Evolutionary conservation across 257 asterid species (phyloP), one percentile per base, ranked within the genome.

Genomic region (Pogostemon cablin): DNA sequence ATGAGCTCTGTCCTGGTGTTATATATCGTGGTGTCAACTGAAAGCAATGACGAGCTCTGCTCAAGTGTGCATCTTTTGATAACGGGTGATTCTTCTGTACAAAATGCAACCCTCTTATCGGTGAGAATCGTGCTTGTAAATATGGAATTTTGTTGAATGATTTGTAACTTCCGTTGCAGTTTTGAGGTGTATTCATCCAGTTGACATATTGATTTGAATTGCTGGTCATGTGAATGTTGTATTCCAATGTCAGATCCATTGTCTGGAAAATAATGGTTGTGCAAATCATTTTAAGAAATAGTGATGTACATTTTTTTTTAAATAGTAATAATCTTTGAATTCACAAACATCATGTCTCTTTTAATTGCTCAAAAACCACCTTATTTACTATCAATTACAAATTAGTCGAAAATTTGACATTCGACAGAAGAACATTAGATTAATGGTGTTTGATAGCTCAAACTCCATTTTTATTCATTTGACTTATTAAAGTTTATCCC

Each of bases 1-100:
- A 88, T 4, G 96, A 86, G 75, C 95, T 90, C 25, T 81, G 86
- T 72, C 95, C 93, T 1, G 91, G 88, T 63, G 95, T 78, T 9
- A 61, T 86, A 4, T 90, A 90, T 43, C 93, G 97, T 3, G 91
- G 96, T 58, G 77, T 74, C 32, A 79, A 61, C 53, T 78, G 68
- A 63, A 37, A 9, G 40, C 62, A 25, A 25, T 25, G 32, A 25
- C 32, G 32, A 25, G 32, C 32, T 25, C 32, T 25, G 32, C 32
- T 25, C 32, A 25, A 25, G 32, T 53, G 59, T 53, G 4, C 7
- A 12, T 53, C 11, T 25, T 7, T 52, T 25, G 57, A 8, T 7
- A 3, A 15, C 15, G 56, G 55, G 3, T 72, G 37, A 40, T 66
- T 66, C 66, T 58, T 65, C 5, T 56, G 74, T 67, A 73, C 62